phyloP scores from a whole-genome alignment of 164 flowering plant species.

The Amborella trichopoda region DNA sequence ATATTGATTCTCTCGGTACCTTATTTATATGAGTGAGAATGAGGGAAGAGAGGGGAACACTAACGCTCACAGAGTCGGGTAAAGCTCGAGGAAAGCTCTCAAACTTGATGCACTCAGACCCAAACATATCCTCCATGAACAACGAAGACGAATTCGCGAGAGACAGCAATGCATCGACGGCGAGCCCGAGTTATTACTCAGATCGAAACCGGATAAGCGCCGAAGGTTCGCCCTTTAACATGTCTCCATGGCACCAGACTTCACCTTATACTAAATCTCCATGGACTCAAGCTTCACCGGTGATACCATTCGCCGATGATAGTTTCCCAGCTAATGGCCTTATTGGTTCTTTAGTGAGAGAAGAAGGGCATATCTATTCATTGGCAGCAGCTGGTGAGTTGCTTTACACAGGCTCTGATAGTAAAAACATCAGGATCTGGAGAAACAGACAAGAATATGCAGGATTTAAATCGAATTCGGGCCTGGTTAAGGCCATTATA shows the following conservation, averaged over 20 bases:
- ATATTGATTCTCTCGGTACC: too few relatives aligned
- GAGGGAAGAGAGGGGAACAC: too few relatives aligned
- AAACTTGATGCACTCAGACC: constrained; percentile 19
- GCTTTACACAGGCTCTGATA: constrained; percentile 88
- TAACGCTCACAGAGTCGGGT: too few relatives aligned
- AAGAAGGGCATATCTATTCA: constrained; percentile 82
- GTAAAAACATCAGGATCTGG: constrained; percentile 93
- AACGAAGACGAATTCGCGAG: constrained; percentile 8
- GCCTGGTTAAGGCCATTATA: constrained; percentile 70
- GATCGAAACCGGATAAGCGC: constrained; percentile 11
- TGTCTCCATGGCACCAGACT: constrained; percentile 41
- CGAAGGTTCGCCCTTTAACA: constrained; percentile 23
- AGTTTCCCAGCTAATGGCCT: constrained; percentile 16
- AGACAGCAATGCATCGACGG: constrained; percentile 18
- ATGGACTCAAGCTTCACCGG: constrained; percentile 17
- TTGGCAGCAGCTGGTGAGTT: constrained; percentile 51
- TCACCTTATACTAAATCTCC: constrained; percentile 31
- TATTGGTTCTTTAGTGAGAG: constrained; percentile 65
- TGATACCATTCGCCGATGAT: constrained; percentile 13
- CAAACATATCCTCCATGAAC: constrained; percentile 5
- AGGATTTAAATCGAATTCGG: constrained; percentile 73
- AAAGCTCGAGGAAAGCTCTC: not conserved
- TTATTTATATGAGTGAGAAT: too few relatives aligned
- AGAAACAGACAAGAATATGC: constrained; percentile 51
- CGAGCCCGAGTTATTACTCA: constrained; percentile 12